These are phyloP conservation scores for Penicillium ochrochloron DNA, from an alignment of 495 filamentous ascomycete genomes.

Conservation along the genomic window DNA sequence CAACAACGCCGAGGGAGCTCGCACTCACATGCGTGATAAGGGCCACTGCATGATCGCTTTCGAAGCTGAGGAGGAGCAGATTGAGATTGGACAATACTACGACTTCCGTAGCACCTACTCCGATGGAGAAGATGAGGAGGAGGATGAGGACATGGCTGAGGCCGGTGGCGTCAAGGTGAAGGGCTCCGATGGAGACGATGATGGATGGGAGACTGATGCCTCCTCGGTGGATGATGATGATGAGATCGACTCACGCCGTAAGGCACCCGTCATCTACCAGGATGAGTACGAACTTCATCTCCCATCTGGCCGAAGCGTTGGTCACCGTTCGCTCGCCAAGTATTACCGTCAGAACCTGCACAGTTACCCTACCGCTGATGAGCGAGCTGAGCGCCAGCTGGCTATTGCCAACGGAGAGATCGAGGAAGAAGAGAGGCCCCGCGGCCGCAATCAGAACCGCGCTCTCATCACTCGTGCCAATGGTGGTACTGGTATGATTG, in stretches of 20 bases:
- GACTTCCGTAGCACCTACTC: slow-evolving; percentile 96
- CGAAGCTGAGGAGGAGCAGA: slow-evolving; percentile 83
- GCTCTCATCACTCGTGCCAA: slow-evolving; percentile 69
- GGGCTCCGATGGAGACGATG: slow-evolving; percentile 53
- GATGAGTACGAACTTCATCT: slow-evolving; percentile 93
- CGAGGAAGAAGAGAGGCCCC: slow-evolving; percentile 43
- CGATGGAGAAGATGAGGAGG: slow-evolving; percentile 66
- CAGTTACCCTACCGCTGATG: slow-evolving; percentile 72
- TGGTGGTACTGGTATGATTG: slow-evolving; percentile 75
- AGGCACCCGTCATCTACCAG: slow-evolving; percentile 72
- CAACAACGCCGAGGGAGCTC: slow-evolving; percentile 72
- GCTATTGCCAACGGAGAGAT: slow-evolving; percentile 56
- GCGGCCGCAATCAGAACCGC: slow-evolving; percentile 55
- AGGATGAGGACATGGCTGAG: slow-evolving; percentile 39
- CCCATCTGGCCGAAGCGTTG: slow-evolving; percentile 87
- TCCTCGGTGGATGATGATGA: slow-evolving; percentile 70
- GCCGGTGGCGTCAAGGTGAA: slow-evolving; percentile 47
- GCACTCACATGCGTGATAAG: slow-evolving; percentile 96
- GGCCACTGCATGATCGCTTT: slow-evolving; percentile 97
- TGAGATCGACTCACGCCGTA: slow-evolving; percentile 48
- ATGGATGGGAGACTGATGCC: slow-evolving; percentile 92
- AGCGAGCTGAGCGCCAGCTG: slow-evolving; percentile 53
- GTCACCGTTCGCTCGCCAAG: slow-evolving; percentile 80
- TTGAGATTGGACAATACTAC: slow-evolving; percentile 97
- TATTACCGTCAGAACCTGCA: slow-evolving; percentile 95